Conservation (phyloP, 345 rosid genomes). For the Orychophragmus violaceus region DNA sequence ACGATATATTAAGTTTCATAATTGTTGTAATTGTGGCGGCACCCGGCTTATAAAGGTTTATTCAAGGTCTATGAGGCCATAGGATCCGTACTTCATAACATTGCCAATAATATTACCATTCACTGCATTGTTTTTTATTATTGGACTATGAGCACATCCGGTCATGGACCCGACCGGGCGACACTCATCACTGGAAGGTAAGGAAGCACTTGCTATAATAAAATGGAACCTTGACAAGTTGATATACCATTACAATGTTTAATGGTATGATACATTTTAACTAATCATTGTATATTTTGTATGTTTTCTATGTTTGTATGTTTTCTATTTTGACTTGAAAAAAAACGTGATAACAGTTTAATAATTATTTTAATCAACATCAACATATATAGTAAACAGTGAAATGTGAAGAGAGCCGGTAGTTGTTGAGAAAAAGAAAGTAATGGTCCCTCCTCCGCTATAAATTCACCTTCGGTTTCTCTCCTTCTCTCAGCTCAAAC, state of each 20-base stretch:
- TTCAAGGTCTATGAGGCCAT: neutral
- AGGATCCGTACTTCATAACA: neutral
- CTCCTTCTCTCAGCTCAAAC: constrained; percentile 2
- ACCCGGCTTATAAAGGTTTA: too few relatives aligned
- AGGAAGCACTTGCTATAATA: neutral
- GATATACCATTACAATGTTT: neutral
- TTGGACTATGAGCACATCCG: neutral
- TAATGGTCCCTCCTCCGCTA: constrained; percentile 1
- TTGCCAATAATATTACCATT: neutral
- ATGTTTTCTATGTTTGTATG: neutral
- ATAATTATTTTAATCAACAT: neutral
- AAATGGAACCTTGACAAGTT: neutral
- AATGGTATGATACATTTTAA: neutral
- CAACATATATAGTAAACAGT: neutral
- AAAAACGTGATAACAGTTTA: constrained; percentile 8
- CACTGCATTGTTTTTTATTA: neutral
- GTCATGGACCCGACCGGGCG: neutral
- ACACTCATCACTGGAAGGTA: neutral
- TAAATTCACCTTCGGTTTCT: neutral
- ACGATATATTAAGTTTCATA: neutral
- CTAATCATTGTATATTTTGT: too few relatives aligned
- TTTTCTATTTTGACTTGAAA: neutral
- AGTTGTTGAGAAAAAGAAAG: neutral
- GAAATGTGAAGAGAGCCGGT: neutral
- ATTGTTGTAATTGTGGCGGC: neutral